Base-by-base conservation (phyloP, 345 rosid species). In the Citrus medica region DNA sequence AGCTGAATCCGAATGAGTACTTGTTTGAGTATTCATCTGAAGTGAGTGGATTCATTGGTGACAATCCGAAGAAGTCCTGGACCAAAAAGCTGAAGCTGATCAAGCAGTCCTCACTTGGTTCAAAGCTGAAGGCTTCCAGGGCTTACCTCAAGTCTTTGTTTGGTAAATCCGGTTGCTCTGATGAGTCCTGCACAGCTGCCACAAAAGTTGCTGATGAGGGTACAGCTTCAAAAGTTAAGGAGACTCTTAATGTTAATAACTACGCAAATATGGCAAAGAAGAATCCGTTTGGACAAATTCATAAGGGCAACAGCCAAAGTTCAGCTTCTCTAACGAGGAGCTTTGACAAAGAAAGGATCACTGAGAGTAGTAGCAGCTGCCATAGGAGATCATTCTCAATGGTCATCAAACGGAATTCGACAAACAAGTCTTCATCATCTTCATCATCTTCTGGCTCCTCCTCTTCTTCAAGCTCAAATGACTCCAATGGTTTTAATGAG, bases 321-420 rank as follows among this genome's bases (percentile, higher is more conserved):
- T 79, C 83, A 40, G 84, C 78, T 81, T 60, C 78, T 55, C 80
- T 75, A 38, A 78, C 7, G 58, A 80, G 64, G 69, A 69, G 68
- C 61, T 59, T 69, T 63, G 73, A 73, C 14, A 77, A 74, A 9
- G 82, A 76, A 46, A 86, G 75, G 46, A 71, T 67, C 21, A 53
- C 61, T 1, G 81, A 85, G 38, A 78, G 71, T 19, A 63, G 72
- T 19, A 78, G 62, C 8, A 75, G 85, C 55, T 67, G 79, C 69
- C 85, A 90, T 62, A 90, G 99, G 82, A 93, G 95, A 84, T 93
- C 99, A 19, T 95, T 95, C 78, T 90, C 97, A 0, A 85, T 91
- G 71, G 91, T 90, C 8, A 88, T 91, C 77, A 88, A 86, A 67
- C 60, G 90, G 73, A 85, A 89, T 80, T 82, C 92, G 12, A 76